phyloP scores from a whole-genome alignment of 2,329 filamentous ascomycete species.

The Helicocarpus griseus region DNA sequence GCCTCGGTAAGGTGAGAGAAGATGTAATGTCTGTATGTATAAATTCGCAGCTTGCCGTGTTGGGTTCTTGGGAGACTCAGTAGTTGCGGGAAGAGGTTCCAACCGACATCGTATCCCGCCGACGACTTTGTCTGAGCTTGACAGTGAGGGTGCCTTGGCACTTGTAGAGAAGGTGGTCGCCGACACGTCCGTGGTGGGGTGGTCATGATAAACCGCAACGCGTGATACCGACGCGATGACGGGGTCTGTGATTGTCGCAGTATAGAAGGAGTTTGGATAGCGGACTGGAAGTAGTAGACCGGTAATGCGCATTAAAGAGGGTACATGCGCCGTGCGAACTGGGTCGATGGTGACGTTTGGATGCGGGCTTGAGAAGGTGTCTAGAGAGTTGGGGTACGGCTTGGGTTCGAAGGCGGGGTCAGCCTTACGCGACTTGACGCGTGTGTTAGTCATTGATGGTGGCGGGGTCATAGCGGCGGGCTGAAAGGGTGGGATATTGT shows the following conservation, averaged over 20 bases:
- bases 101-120: constrained; percentile 41
- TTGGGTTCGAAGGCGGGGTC: constrained; percentile 22
- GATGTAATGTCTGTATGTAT: constrained; percentile 53
- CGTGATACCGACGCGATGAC: constrained; percentile 45
- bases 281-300: constrained; percentile 50
- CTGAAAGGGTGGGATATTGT: neutral
- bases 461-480: neutral
- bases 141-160: constrained; percentile 8
- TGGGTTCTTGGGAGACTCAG: constrained; percentile 5
- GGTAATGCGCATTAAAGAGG: constrained; percentile 48
- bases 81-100: constrained; percentile 22
- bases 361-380: constrained; percentile 25
- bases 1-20: constrained; percentile 50
- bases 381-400: constrained; percentile 12
- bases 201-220: constrained; percentile 49
- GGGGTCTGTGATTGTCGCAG: constrained; percentile 47
- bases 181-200: constrained; percentile 23
- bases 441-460: constrained; percentile 5
- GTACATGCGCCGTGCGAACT: constrained; percentile 44
- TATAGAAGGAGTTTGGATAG: constrained; percentile 53
- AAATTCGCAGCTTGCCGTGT: constrained; percentile 31
- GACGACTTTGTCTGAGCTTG: constrained; percentile 34
- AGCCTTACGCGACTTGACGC: constrained; percentile 13
- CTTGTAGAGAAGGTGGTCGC: constrained; percentile 12
- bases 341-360: constrained; percentile 45